Evolutionary conservation across 495 filamentous ascomycete genomes (phyloP).

Genomic region (Trichocladium uniseriatum): DNA sequence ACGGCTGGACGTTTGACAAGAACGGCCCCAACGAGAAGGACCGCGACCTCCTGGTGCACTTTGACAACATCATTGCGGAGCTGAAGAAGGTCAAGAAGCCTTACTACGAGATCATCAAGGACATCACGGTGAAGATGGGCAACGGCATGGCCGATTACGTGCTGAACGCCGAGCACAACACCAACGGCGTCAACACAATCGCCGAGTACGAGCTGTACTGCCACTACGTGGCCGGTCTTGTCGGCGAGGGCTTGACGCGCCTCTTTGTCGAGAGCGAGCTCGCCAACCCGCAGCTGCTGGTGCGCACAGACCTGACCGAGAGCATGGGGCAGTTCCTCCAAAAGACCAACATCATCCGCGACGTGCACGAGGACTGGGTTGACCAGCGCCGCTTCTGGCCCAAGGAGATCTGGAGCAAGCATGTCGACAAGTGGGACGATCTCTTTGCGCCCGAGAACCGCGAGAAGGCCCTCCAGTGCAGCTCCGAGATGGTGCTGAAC

Average conservation of each 20-base stretch:
- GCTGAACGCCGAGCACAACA: slow-evolving; percentile 67
- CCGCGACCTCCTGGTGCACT: slow-evolving; percentile 81
- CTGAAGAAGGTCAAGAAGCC: slow-evolving; percentile 79
- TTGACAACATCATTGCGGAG: slow-evolving; percentile 76
- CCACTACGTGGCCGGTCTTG: slow-evolving; percentile 93
- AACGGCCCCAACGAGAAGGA: slow-evolving; percentile 93
- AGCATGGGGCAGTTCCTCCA: slow-evolving; percentile 96
- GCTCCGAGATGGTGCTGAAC: slow-evolving; percentile 89
- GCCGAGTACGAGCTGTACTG: slow-evolving; percentile 92
- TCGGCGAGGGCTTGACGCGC: slow-evolving; percentile 85
- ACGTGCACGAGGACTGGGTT: slow-evolving; percentile 79
- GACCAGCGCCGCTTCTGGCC: slow-evolving; percentile 90
- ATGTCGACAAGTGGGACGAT: slow-evolving; percentile 82
- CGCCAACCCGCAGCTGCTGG: slow-evolving; percentile 74
- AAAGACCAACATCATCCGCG: slow-evolving; percentile 97
- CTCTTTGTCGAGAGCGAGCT: slow-evolving; percentile 84
- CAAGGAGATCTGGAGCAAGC: slow-evolving; percentile 89
- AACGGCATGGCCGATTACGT: slow-evolving; percentile 97
- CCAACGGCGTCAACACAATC: slow-evolving; percentile 70
- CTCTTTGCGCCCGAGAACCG: slow-evolving; percentile 74
- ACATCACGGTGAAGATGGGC: slow-evolving; percentile 92
- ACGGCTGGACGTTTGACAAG: slow-evolving; percentile 82
- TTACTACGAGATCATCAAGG: slow-evolving; percentile 81
- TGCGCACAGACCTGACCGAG: slow-evolving; percentile 72
- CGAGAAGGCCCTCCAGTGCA: slow-evolving; percentile 74